Conservation (phyloP, 2,329 filamentous ascomycete species). For the Coleophoma eucalyptorum region DNA sequence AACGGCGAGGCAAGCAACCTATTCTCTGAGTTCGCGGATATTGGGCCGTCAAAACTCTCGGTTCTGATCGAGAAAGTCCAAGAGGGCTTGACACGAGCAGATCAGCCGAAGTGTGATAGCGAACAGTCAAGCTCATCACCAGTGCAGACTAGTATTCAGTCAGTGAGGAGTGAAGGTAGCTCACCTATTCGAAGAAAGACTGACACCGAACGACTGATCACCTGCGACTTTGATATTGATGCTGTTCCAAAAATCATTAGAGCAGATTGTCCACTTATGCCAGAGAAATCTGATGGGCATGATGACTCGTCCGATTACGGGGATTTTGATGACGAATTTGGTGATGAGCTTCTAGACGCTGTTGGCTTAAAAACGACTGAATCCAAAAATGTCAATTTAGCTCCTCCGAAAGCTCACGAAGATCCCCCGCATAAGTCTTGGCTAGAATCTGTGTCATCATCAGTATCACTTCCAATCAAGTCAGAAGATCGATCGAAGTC, state of each 20-base stretch:
- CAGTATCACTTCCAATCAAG: background rate
- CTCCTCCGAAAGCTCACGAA: background rate
- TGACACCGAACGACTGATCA: background rate
- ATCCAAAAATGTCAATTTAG: slow-evolving; percentile 15
- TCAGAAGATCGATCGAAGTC: slow-evolving; percentile 1
- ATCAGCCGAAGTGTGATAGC: slow-evolving; percentile 8
- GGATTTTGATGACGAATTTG: slow-evolving; percentile 45
- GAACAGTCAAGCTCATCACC: slow-evolving; percentile 38
- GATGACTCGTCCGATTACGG: slow-evolving; percentile 26
- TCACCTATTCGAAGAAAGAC: slow-evolving; percentile 1
- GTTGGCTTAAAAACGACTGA: slow-evolving; percentile 38
- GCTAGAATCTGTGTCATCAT: too few species aligned
- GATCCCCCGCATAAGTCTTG: background rate
- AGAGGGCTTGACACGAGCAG: slow-evolving; percentile 36
- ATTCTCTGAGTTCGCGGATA: slow-evolving; percentile 32
- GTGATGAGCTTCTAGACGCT: slow-evolving; percentile 41
- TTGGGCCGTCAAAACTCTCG: slow-evolving; percentile 50
- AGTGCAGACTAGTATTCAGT: slow-evolving; percentile 19
- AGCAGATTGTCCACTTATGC: too few species aligned
- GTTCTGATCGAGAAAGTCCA: slow-evolving; percentile 66
- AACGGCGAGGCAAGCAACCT: slow-evolving; percentile 35
- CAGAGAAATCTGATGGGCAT: background rate
- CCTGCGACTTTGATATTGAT: background rate
- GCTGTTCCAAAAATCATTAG: too few species aligned
- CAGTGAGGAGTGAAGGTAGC: background rate